Conservation (phyloP, 306 rosid genomes). For the Glycyrrhiza uralensis region DNA sequence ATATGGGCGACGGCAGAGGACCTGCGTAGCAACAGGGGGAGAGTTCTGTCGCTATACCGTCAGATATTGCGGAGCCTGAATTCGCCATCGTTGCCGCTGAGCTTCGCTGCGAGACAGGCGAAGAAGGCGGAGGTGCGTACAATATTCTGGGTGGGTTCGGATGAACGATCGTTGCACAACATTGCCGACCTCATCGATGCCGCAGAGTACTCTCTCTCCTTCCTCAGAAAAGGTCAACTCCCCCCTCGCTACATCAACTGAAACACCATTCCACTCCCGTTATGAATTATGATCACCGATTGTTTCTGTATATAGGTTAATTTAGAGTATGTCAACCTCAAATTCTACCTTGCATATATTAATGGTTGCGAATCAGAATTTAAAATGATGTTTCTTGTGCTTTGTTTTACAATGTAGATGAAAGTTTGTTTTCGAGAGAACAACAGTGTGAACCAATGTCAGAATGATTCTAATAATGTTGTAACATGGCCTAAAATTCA, state of each 20-base stretch:
- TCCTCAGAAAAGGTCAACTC: constrained; percentile 54
- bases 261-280: not conserved
- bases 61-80: constrained; percentile 71
- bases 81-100: constrained; percentile 61
- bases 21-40: constrained; percentile 52
- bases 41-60: constrained; percentile 66
- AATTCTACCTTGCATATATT: not conserved
- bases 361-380: too few relatives aligned
- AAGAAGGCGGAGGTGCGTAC: constrained; percentile 63
- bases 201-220: constrained; percentile 75
- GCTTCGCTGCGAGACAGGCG: constrained; percentile 61
- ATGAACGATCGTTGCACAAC: constrained; percentile 74
- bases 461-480: too few relatives aligned
- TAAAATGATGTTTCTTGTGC: too few relatives aligned
- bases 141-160: constrained; percentile 75
- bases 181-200: constrained; percentile 73
- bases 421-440: too few relatives aligned
- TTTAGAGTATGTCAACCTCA: not conserved
- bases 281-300: too few relatives aligned
- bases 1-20: constrained; percentile 93
- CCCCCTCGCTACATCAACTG: constrained; percentile 33
- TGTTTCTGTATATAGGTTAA: too few relatives aligned
- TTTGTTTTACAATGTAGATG: too few relatives aligned
- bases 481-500: too few relatives aligned
- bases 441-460: too few relatives aligned